Percentiles rank a stretch among this genome's conserved stretches.
These are phyloP conservation scores for Penicillium sclerotiorum DNA, from an alignment of 2,329 filamentous ascomycete species.

Conservation along the genomic window DNA sequence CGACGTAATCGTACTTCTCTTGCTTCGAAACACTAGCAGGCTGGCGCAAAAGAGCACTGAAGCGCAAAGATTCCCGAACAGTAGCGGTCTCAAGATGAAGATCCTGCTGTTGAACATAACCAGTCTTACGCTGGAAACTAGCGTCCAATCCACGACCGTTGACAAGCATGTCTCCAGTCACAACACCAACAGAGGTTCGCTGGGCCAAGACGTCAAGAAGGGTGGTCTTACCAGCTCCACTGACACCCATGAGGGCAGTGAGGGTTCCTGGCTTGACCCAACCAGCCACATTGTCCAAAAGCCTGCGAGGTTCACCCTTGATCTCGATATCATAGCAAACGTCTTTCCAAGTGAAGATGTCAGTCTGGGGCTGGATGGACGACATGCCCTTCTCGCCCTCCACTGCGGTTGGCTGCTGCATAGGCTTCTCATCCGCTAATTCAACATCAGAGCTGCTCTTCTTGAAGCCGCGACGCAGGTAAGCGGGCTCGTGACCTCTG, in stretches of 20 bases:
- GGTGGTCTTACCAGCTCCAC: conserved; percentile 63
- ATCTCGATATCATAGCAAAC: conserved; percentile 70
- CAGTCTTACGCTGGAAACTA: conserved; percentile 65
- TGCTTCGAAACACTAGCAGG: conserved; percentile 66
- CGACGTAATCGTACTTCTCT: conserved; percentile 81
- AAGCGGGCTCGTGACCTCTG: conserved; percentile 48
- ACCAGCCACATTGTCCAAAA: conserved; percentile 51
- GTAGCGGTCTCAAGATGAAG: conserved; percentile 80
- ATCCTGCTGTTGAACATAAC: conserved; percentile 70
- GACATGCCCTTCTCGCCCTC: conserved; percentile 13
- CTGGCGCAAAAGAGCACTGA: conserved; percentile 83
- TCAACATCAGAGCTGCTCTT: conserved; percentile 7
- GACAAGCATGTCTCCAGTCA: conserved; percentile 67
- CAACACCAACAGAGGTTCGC: conserved; percentile 61
- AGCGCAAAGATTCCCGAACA: conserved; percentile 80
- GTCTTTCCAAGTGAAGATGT: conserved; percentile 52
- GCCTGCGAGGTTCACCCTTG: conserved; percentile 23
- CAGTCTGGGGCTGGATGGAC: conserved; percentile 14
- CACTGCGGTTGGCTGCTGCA: neutral
- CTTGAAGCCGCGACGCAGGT: conserved; percentile 15
- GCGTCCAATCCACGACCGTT: conserved; percentile 59
- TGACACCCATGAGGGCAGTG: conserved; percentile 63
- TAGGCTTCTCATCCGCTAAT: neutral
- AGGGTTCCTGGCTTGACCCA: conserved; percentile 58
- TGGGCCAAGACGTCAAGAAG: conserved; percentile 60